Evolutionary conservation across 306 rosid genomes (phyloP), one percentile per base, ranked within the genome.

Genomic region (Psophocarpus tetragonolobus): DNA sequence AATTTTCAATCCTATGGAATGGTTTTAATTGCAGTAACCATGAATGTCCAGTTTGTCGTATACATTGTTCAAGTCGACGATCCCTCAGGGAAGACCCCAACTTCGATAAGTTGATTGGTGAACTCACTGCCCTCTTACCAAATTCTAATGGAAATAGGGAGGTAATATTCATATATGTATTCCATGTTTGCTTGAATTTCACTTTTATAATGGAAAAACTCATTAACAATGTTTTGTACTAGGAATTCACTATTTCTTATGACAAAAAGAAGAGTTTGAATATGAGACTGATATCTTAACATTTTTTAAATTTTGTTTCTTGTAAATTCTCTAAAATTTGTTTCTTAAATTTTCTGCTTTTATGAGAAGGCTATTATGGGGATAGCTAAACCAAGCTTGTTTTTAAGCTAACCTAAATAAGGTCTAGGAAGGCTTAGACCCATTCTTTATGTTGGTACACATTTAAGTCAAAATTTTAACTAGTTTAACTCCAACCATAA

Each of bases 31-130:
- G 66, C 75, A 92, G 97, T 50, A 92, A 92, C 81, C 88, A 92
- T 77, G 97, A 92, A 82, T 92, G 97, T 54, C 95, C 95, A 57
- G 87, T 93, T 61, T 92, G 95, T 79, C 95, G 97, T 57, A 92
- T 90, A 5, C 95, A 92, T 69, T 90, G 93, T 81, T 94, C 97
- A 61, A 92, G 97, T 76, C 93, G 95, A 23, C 89, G 95, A 61
- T 92, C 97, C 39, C 54, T 90, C 44, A 90, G 95, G 79, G 93
- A 88, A 61, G 97, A 92, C 57, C 89, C 91, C 4, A 85, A 88
- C 42, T 92, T 85, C 54, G 97, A 92, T 77, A 67, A 82, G 56
- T 75, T 90, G 73, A 90, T 90, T 71, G 69, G 87, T 42, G n/a
- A n/a, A n/a, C 79, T 80, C n/a, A n/a, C n/a, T n/a, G n/a, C n/a